Evolutionary conservation across 208 protist species (phyloP), one percentile per base, ranked within the genome.

Genomic region (Acanthamoeba castellanii): DNA sequence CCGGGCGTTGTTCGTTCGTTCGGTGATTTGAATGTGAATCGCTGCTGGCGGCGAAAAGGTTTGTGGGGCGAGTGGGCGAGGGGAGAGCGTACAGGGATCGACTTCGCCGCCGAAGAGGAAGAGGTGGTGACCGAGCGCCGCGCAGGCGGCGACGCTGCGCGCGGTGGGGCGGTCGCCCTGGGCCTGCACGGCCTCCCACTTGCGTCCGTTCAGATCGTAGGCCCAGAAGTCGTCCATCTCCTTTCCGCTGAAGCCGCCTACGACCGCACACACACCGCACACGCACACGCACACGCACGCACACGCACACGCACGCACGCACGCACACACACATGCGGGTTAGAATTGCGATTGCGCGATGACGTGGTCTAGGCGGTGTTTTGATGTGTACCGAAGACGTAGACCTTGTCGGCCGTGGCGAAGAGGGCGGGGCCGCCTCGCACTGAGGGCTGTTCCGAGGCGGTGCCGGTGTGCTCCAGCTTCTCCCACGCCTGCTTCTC

Each of bases 41-140:
- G 37, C 37, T 37, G 37, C 37, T 3, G 37, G 3, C 37, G 37
- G 37, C 1, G 3, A 37, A 37, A 3, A 37, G 37, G 37, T 3
- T 37, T 37, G 37, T 37, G 3, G 37, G 37, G n/a, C n/a, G n/a
- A n/a, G n/a, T n/a, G n/a, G n/a, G n/a, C 11, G 7, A 16, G 11
- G 55, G 11, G 30, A 2, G 30, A n/a, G 27, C 78, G 42, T 87
- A 87, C 78, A 87, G 50, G 85, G 57, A 47, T 61, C 85, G 30
- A 70, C 61, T 30, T 92, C 85, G 32, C 85, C 85, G 30, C 85
- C 85, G 30, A 92, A 92, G 85, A 92, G 55, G 57, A 92, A 92
- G 14, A 92, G 32, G 52, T 72, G 85, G 32, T 34, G 11, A 5
- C 74, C 30, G 22, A 92, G 34, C 20, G 20, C 13, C 11, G 34